Evolutionary conservation across 352 stramenopile species (phyloP).

Genomic region (Phytophthora meadii): DNA sequence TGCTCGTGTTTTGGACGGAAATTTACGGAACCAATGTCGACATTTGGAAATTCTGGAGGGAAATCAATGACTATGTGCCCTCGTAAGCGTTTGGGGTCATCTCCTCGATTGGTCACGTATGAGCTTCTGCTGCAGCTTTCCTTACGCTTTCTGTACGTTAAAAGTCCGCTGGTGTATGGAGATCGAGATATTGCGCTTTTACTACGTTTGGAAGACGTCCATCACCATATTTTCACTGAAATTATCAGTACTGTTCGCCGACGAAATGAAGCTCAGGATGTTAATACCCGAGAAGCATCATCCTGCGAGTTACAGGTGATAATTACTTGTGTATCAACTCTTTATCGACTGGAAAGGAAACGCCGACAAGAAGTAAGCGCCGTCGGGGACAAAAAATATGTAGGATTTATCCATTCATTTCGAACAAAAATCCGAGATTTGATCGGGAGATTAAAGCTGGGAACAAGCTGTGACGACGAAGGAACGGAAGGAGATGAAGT

Average conservation of each 20-base stretch:
- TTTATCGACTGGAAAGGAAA: constrained; percentile 65
- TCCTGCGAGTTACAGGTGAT: constrained; percentile 40
- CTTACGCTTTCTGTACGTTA: constrained; percentile 48
- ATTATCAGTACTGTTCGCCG: constrained; percentile 26
- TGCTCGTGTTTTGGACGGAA: constrained; percentile 13
- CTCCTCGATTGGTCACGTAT: constrained; percentile 41
- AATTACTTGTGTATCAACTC: constrained; percentile 47
- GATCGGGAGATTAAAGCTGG: constrained; percentile 37
- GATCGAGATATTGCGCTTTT: constrained; percentile 58
- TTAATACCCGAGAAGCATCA: constrained; percentile 6
- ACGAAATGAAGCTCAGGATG: constrained; percentile 9
- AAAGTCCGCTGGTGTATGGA: constrained; percentile 37
- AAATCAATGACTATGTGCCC: constrained; percentile 1
- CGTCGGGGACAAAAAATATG: constrained; percentile 63
- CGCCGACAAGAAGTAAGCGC: constrained; percentile 39
- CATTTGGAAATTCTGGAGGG: background rate
- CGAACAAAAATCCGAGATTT: constrained; percentile 50
- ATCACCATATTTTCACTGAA: constrained; percentile 51
- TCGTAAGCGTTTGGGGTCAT: constrained; percentile 20
- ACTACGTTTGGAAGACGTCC: constrained; percentile 56
- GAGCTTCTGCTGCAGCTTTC: constrained; percentile 54
- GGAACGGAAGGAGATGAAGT: constrained; percentile 1
- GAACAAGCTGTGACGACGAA: background rate
- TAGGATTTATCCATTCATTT: constrained; percentile 50
- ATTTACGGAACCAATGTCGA: background rate